A percentile compares a stretch with the other conserved stretches of the same genome.
These are phyloP conservation scores for Curvularia sp. DNA, from an alignment of 2,329 filamentous ascomycete species.

Conservation along the genomic window DNA sequence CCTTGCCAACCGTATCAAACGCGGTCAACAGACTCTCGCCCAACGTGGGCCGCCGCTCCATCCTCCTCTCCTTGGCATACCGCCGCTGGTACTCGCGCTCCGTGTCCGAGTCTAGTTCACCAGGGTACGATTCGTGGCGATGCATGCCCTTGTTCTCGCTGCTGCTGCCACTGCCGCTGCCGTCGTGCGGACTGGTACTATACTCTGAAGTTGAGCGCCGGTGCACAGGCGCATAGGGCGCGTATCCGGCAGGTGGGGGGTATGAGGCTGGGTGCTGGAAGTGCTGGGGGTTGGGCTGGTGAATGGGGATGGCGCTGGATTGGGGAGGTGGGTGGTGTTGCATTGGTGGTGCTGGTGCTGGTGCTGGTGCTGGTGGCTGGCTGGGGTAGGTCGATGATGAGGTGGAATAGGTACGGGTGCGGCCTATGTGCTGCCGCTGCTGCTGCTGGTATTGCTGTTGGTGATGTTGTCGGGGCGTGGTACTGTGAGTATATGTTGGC, in stretches of 20 bases:
- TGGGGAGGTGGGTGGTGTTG: constrained; percentile 3
- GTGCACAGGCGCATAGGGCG: constrained; percentile 8
- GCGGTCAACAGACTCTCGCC: constrained; percentile 36
- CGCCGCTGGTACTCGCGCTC: constrained; percentile 23
- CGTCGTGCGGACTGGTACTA: constrained; percentile 9
- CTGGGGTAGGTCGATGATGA: neutral
- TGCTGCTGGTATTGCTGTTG: neutral
- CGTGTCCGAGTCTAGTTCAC: constrained; percentile 24
- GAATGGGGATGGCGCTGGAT: constrained; percentile 10
- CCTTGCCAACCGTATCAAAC: constrained; percentile 23
- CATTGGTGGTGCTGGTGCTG: neutral
- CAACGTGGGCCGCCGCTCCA: constrained; percentile 39
- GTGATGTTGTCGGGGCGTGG: neutral
- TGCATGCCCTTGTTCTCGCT: neutral
- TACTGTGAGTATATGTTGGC: neutral
- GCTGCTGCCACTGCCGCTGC: constrained; percentile 5
- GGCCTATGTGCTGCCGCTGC: neutral
- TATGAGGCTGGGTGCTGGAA: constrained; percentile 8
- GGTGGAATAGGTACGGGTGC: constrained; percentile 16
- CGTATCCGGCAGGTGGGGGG: constrained; percentile 11
- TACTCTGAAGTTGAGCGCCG: constrained; percentile 15
- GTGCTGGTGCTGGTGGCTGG: neutral
- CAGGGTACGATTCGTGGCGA: constrained; percentile 3
- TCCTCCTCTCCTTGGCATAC: constrained; percentile 26
- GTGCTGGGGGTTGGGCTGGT: constrained; percentile 2